Evolutionary conservation across 2,329 filamentous ascomycete genomes (phyloP), one percentile per base, ranked within the genome.

Genomic region (Trichoderma hamatum): DNA sequence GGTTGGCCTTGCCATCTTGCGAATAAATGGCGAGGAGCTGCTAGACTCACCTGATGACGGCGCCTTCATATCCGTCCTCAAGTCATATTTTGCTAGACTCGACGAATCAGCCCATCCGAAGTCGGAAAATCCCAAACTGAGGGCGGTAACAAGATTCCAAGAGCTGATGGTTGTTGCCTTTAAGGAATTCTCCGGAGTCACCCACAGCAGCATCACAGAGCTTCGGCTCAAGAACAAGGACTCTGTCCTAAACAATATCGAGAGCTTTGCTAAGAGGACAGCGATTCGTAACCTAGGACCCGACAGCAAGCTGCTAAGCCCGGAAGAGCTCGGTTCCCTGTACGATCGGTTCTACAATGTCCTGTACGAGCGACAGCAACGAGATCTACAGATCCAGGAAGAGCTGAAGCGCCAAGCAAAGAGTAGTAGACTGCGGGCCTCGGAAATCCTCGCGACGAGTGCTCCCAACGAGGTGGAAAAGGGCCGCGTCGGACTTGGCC

Each of bases 91-190:
- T 78, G 89, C 93, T 9, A 89, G 93, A 49, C 84, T 99, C 10
- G 95, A 98, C 77, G 95, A 98, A 80, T 97, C 94, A 3, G 96
- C 96, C 2, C 95, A 99, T 76, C 96, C 96, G 2, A 94, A 92
- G 76, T 97, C 94, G 0, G 94, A 97, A 77, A 99, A 98, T 72
- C 90, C 94, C 3, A 99, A 98, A 81, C 84, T 98, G 64, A 88
- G 95, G 65, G 93, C 94, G 0, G 96, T 99, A 66, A 99, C 96
- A 6, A 89, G 93, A 58, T 99, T 99, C 78, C 96, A 99, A 76
- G 96, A 98, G 79, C 87, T 99, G 69, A 98, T 99, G 94, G 96
- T 99, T 3, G 96, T 98, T 24, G 96, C 96, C 0, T 99, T 99
- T 82, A 98, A 97, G 74, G 96, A 99, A 77, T 99, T 99, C 77